These are phyloP conservation scores for Agapanthus africanus DNA, from an alignment of 106 monocot species.

Conservation along the genomic window DNA sequence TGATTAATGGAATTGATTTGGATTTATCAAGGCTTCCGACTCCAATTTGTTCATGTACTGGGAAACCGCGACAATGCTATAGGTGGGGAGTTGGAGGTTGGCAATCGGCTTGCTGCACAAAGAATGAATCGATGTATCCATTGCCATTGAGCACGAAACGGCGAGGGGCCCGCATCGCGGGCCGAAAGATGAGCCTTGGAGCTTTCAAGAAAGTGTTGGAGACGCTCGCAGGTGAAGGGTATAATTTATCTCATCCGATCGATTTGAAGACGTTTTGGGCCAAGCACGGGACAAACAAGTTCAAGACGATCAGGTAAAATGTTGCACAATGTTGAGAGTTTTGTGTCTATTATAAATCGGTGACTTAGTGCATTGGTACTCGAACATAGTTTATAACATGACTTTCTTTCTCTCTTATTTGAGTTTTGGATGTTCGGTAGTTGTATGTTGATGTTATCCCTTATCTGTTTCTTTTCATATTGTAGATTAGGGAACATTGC, in stretches of 20 bases:
- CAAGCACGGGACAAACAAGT: slow-evolving; percentile 43
- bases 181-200: slow-evolving; percentile 40
- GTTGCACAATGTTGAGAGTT: background rate
- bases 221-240: slow-evolving; percentile 32
- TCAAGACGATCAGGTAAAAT: slow-evolving; percentile 29
- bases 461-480: background rate
- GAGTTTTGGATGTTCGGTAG: background rate
- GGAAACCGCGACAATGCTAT: slow-evolving; percentile 25
- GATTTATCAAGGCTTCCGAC: slow-evolving; percentile 30
- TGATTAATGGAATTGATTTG: slow-evolving; percentile 38
- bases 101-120: slow-evolving; percentile 39
- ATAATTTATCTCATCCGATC: slow-evolving; percentile 29
- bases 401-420: background rate
- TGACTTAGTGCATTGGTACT: background rate
- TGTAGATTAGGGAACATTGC: background rate
- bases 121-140: slow-evolving; percentile 18
- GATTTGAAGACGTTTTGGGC: slow-evolving; percentile 36
- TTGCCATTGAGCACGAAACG: slow-evolving; percentile 32
- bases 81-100: slow-evolving; percentile 41
- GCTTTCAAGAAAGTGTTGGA: slow-evolving; percentile 45
- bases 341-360: background rate
- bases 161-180: slow-evolving; percentile 26
- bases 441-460: background rate
- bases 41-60: slow-evolving; percentile 31
- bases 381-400: background rate